phyloP scores from a whole-genome alignment of 1,284 basidiomycete species.

The Pterula multifida region DNA sequence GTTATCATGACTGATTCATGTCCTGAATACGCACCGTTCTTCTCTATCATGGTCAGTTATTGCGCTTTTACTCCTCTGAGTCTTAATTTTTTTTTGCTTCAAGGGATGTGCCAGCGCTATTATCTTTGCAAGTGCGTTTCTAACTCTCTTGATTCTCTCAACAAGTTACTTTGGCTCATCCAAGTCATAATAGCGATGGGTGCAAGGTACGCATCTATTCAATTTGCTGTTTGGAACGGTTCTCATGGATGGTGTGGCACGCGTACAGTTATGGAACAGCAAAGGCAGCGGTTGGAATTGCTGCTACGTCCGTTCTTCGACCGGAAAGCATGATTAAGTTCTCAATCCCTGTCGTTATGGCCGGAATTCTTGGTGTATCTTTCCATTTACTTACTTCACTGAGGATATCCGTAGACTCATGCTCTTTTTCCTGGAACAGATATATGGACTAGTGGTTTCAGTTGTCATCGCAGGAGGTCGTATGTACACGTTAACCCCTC shows the following conservation, averaged over 20 bases:
- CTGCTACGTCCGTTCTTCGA: background rate
- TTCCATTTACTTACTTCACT: background rate
- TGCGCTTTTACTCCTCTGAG: background rate
- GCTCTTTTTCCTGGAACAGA: conserved; percentile 18
- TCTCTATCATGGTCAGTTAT: background rate
- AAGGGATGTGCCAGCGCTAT: background rate
- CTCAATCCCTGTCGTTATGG: background rate
- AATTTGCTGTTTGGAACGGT: background rate
- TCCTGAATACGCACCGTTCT: conserved; percentile 1
- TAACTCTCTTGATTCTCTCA: conserved; percentile 1
- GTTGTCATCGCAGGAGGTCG: conserved; percentile 75
- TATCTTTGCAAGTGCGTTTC: background rate
- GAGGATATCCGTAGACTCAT: background rate
- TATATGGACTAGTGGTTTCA: conserved; percentile 89
- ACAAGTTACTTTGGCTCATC: background rate
- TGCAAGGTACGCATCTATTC: background rate
- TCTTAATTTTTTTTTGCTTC: background rate
- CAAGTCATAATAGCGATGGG: background rate
- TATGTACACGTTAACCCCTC: conserved; percentile 27
- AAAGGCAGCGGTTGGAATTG: background rate
- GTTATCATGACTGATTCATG: conserved; percentile 4
- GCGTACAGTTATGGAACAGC: background rate
- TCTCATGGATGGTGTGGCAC: no score
- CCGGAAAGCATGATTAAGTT: background rate
- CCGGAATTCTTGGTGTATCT: background rate